These are phyloP conservation scores for Phytophthora aleatoria DNA, from an alignment of 352 stramenopile species.

Conservation along the genomic window DNA sequence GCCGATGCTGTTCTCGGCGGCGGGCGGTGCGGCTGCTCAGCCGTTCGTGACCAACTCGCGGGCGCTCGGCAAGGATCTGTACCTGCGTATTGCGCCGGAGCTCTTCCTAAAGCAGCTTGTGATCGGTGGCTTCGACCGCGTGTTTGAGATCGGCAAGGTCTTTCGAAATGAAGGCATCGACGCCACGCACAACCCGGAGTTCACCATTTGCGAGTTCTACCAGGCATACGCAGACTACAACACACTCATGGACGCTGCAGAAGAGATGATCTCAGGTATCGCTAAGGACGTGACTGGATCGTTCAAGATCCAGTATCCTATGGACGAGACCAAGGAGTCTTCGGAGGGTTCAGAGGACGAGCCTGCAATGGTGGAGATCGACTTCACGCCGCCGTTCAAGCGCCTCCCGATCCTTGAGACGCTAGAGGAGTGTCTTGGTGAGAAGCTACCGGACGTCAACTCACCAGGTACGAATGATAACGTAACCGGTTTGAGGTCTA, in stretches of 20 bases:
- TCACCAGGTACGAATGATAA: slow-evolving; percentile 43
- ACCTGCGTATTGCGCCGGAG: slow-evolving; percentile 96
- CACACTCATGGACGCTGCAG: slow-evolving; percentile 97
- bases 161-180: slow-evolving; percentile 99
- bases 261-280: slow-evolving; percentile 97
- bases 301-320: slow-evolving; percentile 96
- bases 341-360: slow-evolving; percentile 20
- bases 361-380: slow-evolving; percentile 87
- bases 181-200: slow-evolving; percentile 99
- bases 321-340: slow-evolving; percentile 53
- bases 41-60: slow-evolving; percentile 99
- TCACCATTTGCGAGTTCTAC: slow-evolving; percentile 99
- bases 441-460: slow-evolving; percentile 73
- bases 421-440: slow-evolving; percentile 90
- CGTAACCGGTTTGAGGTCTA: slow-evolving; percentile 1
- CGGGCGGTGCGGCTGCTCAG: slow-evolving; percentile 96
- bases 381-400: slow-evolving; percentile 98
- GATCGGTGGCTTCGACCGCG: slow-evolving; percentile 96
- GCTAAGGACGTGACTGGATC: slow-evolving; percentile 96
- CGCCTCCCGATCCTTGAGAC: slow-evolving; percentile 96
- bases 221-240: slow-evolving; percentile 99
- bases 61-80: slow-evolving; percentile 96
- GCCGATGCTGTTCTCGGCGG: slow-evolving; percentile 98
- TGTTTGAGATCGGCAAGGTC: slow-evolving; percentile 99
- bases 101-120: slow-evolving; percentile 98